Conservation (phyloP, 768 basidiomycete species). For the Macrocybe gigantea region DNA sequence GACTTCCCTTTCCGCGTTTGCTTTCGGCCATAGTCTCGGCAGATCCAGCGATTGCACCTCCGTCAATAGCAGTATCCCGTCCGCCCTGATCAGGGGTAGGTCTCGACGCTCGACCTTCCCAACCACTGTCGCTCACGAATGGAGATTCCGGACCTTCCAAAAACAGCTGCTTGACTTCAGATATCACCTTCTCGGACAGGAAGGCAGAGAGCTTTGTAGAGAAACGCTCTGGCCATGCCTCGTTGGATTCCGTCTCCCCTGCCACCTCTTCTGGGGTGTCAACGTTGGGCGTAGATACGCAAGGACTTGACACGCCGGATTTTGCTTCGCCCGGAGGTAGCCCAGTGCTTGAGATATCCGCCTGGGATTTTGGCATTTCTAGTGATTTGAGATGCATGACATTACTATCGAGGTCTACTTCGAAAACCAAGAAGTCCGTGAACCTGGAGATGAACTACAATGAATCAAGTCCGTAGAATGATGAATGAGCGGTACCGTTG, state of each 20-base stretch:
- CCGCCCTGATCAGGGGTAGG: constrained; percentile 17
- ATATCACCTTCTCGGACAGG: constrained; percentile 56
- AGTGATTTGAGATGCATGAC: constrained; percentile 80
- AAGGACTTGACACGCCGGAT: background rate
- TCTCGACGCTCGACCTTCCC: constrained; percentile 48
- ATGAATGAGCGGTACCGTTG: constrained; percentile 59
- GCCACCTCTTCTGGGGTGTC: constrained; percentile 7
- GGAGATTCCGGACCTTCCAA: constrained; percentile 81
- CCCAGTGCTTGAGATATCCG: too few species aligned
- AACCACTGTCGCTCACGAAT: constrained; percentile 67
- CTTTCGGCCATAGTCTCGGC: background rate
- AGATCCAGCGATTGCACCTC: constrained; percentile 7
- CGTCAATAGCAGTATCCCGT: constrained; percentile 5
- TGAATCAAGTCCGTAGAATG: background rate
- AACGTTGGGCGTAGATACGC: constrained; percentile 6
- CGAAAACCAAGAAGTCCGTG: constrained; percentile 94
- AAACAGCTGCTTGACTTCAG: constrained; percentile 64
- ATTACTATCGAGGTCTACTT: constrained; percentile 78
- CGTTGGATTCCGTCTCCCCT: constrained; percentile 20
- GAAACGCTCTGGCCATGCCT: constrained; percentile 65
- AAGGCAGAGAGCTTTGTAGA: constrained; percentile 51
- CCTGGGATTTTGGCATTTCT: constrained; percentile 51
- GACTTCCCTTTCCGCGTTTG: background rate
- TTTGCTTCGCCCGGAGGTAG: too few species aligned
- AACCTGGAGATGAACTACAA: constrained; percentile 49